These are phyloP conservation scores for Sphagnum magellanicum DNA, from an alignment of 228 moss, liverwort and hornwort genomes.

Conservation along the genomic window DNA sequence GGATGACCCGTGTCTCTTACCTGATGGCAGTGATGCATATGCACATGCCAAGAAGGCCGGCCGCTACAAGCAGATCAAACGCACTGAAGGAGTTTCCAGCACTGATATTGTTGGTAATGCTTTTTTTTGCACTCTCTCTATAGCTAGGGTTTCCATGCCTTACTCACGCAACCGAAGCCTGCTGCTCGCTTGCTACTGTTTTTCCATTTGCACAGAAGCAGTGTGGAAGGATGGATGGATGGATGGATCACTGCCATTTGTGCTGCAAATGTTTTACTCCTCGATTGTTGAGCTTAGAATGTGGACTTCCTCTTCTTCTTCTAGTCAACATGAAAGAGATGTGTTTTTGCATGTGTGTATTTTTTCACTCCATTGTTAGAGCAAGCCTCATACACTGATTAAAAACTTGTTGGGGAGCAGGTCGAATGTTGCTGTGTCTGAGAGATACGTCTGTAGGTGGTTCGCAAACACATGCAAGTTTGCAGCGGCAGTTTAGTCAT, in stretches of 20 bases:
- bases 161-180: too few species aligned
- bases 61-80: conserved; percentile 54
- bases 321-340: too few species aligned
- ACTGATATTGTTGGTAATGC: conserved; percentile 53
- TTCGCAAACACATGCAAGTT: conserved; percentile 40
- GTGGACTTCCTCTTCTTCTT: not conserved
- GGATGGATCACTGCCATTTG: too few species aligned
- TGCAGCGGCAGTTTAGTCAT: conserved; percentile 59
- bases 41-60: conserved; percentile 50
- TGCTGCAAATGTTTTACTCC: not conserved
- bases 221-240: too few species aligned
- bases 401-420: conserved; percentile 15
- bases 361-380: not conserved
- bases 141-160: too few species aligned
- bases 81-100: conserved; percentile 58
- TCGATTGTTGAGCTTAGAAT: not conserved
- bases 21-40: conserved; percentile 58
- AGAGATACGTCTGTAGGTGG: conserved; percentile 30
- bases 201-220: too few species aligned
- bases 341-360: not conserved
- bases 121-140: not conserved
- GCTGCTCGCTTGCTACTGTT: too few species aligned
- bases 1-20: conserved; percentile 59
- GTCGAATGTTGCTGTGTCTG: conserved; percentile 50
- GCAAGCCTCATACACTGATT: conserved; percentile 6